These are phyloP conservation scores for Primulina eburnea DNA, from an alignment of 257 asterid species.

Conservation along the genomic window DNA sequence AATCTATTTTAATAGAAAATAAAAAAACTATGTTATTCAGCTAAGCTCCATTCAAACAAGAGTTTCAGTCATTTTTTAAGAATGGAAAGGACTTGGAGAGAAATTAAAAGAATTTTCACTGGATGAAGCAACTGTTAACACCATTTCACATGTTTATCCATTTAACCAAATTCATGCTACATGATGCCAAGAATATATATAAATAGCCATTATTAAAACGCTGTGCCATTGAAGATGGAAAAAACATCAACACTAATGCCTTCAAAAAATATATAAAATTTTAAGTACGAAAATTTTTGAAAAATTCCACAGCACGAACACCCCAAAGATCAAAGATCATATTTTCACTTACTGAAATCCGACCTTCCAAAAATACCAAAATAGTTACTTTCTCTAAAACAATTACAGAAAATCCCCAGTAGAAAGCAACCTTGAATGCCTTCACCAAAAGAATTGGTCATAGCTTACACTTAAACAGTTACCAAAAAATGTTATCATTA, in stretches of 20 bases:
- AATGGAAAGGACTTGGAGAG: not conserved
- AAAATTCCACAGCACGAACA: slow-evolving; percentile 6
- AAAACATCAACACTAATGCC: not conserved
- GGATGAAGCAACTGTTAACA: not conserved
- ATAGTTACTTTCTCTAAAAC: not conserved
- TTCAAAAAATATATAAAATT: slow-evolving; percentile 2
- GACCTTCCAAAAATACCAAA: not conserved
- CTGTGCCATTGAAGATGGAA: not conserved
- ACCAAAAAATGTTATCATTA: not conserved
- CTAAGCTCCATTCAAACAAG: not conserved
- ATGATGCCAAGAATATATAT: slow-evolving; percentile 3
- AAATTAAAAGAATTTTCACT: not conserved
- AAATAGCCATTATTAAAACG: not conserved
- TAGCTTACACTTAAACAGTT: not conserved
- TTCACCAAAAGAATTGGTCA: not conserved
- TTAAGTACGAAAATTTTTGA: not conserved
- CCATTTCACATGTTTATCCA: slow-evolving; percentile 12
- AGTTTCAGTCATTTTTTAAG: not conserved
- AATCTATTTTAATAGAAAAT: too few relatives aligned
- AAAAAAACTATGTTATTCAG: not conserved
- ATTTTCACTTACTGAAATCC: not conserved
- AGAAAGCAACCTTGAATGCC: slow-evolving; percentile 14
- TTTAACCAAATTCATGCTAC: slow-evolving; percentile 2
- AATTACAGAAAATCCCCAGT: not conserved
- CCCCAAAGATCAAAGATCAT: not conserved